phyloP scores from a whole-genome alignment of 2,329 filamentous ascomycete species.

The Fusarium buxicola region DNA sequence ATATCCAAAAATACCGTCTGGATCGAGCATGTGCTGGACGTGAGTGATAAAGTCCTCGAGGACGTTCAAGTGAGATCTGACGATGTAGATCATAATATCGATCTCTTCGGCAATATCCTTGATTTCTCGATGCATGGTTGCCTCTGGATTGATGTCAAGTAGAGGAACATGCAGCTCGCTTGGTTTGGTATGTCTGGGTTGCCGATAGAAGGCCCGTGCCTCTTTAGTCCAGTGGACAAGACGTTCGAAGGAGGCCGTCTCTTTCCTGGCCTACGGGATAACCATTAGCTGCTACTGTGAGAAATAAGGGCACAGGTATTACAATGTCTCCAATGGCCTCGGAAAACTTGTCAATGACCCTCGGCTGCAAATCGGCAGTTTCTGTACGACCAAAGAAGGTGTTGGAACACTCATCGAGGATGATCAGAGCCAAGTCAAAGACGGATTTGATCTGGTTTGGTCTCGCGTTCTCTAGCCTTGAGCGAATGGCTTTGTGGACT shows the following conservation, averaged over 20 bases:
- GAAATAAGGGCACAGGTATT: no score
- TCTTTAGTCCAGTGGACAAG: background rate
- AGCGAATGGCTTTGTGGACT: background rate
- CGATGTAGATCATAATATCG: background rate
- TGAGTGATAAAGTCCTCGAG: background rate
- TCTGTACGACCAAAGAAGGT: background rate
- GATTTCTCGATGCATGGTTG: background rate
- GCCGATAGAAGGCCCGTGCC: background rate
- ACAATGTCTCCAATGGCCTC: background rate
- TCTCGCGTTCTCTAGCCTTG: background rate
- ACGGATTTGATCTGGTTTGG: conserved; percentile 1
- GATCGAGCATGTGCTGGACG: background rate
- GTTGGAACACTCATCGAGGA: background rate
- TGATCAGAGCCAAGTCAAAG: background rate
- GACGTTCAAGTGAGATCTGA: background rate
- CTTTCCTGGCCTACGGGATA: background rate
- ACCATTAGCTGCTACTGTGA: background rate
- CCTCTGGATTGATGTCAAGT: background rate
- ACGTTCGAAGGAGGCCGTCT: background rate
- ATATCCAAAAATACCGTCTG: background rate
- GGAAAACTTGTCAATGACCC: background rate
- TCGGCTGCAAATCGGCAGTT: background rate
- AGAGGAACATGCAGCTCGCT: background rate
- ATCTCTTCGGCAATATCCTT: background rate
- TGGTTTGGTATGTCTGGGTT: background rate